Percentiles rank a stretch among this genome's conserved stretches.
These are phyloP conservation scores for Fusarium veterinarium DNA, from an alignment of 2,329 filamentous ascomycete genomes.

Conservation along the genomic window DNA sequence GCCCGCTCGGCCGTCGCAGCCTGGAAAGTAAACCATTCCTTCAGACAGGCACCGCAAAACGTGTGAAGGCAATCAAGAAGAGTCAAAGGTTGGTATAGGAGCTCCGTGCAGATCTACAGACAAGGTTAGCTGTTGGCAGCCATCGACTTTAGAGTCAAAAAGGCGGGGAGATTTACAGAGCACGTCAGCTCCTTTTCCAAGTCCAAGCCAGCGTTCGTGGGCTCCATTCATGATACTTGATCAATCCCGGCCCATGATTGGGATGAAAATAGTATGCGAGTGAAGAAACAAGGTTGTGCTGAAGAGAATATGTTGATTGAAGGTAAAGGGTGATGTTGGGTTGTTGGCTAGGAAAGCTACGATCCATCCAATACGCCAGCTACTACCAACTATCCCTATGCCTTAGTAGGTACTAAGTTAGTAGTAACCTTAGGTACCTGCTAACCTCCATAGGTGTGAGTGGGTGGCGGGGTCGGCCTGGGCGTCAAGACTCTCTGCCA, in stretches of 20 bases:
- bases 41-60: conserved; percentile 94
- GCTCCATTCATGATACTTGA: conserved; percentile 59
- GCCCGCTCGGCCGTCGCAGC: conserved; percentile 67
- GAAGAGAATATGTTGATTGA: conserved; percentile 21
- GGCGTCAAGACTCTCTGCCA: conserved; percentile 20
- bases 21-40: conserved; percentile 94
- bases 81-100: conserved; percentile 90
- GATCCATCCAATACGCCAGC: neutral
- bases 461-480: conserved; percentile 39
- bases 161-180: conserved; percentile 69
- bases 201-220: conserved; percentile 68
- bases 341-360: conserved; percentile 23
- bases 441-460: neutral
- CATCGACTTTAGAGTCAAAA: conserved; percentile 17
- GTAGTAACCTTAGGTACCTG: neutral
- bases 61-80: conserved; percentile 95
- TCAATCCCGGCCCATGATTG: conserved; percentile 30
- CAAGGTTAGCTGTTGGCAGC: conserved; percentile 29
- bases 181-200: conserved; percentile 95
- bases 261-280: conserved; percentile 9
- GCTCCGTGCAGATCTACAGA: conserved; percentile 90
- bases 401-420: neutral
- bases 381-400: neutral
- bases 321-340: conserved; percentile 25
- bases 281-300: conserved; percentile 12